phyloP scores from a whole-genome alignment of 2,329 filamentous ascomycete genomes.

The Periconia sp. region DNA sequence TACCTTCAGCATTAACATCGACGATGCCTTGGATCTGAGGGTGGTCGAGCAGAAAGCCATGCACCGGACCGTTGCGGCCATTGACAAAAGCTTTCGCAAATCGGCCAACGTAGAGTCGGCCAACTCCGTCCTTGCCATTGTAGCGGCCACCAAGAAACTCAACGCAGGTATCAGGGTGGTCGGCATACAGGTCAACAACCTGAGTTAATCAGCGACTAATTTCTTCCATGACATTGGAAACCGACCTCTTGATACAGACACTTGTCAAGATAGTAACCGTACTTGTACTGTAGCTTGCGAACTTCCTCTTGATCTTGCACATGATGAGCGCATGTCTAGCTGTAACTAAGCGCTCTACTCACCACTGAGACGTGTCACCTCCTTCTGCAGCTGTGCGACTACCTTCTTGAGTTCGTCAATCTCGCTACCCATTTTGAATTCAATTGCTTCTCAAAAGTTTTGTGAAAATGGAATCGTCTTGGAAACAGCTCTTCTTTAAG shows the following conservation, averaged over 20 bases:
- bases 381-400: conserved; percentile 33
- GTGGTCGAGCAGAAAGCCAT: conserved; percentile 64
- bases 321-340: conserved; percentile 12
- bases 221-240: too few species aligned
- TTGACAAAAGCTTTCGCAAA: conserved; percentile 60
- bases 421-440: conserved; percentile 32
- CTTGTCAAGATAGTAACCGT: conserved; percentile 66
- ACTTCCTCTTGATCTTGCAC: conserved; percentile 59
- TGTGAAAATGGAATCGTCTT: background rate
- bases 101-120: conserved; percentile 59
- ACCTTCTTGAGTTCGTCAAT: conserved; percentile 35
- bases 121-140: conserved; percentile 58
- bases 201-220: conserved; percentile 14
- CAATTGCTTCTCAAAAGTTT: background rate
- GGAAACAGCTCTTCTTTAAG: conserved; percentile 21
- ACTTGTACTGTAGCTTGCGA: conserved; percentile 63
- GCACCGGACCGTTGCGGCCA: conserved; percentile 62
- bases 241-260: conserved; percentile 62
- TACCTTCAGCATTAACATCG: conserved; percentile 56
- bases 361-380: conserved; percentile 38
- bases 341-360: conserved; percentile 20
- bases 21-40: conserved; percentile 65
- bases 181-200: conserved; percentile 54
- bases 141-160: conserved; percentile 64
- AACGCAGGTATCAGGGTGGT: conserved; percentile 61